A percentile compares a stretch with the other conserved stretches of the same genome.
Evolutionary conservation across 1,284 basidiomycete species (phyloP).

Genomic region (Porodaedalea pini): DNA sequence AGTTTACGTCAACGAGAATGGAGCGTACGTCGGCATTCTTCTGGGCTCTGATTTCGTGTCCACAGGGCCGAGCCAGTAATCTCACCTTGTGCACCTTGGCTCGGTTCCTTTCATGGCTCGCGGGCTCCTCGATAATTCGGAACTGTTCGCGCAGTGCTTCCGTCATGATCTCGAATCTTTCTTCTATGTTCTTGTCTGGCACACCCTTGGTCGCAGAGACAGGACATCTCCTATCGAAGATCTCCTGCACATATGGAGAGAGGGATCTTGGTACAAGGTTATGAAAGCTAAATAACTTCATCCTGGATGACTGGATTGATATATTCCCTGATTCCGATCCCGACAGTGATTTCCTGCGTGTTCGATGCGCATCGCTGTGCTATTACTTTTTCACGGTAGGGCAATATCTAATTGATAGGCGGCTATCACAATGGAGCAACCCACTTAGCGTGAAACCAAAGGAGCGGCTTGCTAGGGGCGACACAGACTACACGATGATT

Average conservation of each 20-base stretch:
- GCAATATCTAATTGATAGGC: too few relatives aligned
- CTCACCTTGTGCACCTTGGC: not conserved
- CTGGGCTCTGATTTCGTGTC: constrained; percentile 4
- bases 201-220: not conserved
- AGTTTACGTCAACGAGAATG: not conserved
- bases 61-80: not conserved
- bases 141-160: not conserved
- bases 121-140: not conserved
- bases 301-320: too few relatives aligned
- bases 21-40: not conserved
- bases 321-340: too few relatives aligned
- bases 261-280: not conserved
- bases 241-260: not conserved
- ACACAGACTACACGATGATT: too few relatives aligned
- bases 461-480: too few relatives aligned
- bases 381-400: too few relatives aligned
- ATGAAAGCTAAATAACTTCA: too few relatives aligned
- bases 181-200: not conserved
- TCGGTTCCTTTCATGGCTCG: constrained; percentile 5
- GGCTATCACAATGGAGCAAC: too few relatives aligned
- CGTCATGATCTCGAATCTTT: constrained; percentile 1
- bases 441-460: too few relatives aligned
- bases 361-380: too few relatives aligned
- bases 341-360: too few relatives aligned
- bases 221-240: not conserved